Evolutionary conservation across 176 grass and related monocot genomes (phyloP), one percentile per base, ranked within the genome.

Genomic region (Phyllostachys edulis): DNA sequence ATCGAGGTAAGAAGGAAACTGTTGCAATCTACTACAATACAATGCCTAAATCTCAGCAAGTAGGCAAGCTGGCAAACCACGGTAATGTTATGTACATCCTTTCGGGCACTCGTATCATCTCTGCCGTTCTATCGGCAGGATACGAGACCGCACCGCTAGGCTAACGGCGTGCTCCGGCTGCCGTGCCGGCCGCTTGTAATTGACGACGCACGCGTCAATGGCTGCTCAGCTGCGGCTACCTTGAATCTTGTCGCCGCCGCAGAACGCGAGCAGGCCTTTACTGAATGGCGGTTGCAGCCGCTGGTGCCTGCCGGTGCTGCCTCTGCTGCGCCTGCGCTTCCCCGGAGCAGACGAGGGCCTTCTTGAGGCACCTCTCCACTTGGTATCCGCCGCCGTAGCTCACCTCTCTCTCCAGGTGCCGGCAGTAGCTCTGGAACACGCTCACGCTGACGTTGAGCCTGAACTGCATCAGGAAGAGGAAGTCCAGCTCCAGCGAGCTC

Each of bases 401-500:
- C 27, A 83, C 87, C 89, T 98, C 96, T 84, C 92, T 92, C 85
- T 98, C 90, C 34, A 98, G 82, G 85, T 93, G 93, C 21, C 92
- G 82, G 82, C 92, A 89, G 69, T 98, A 95, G 84, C 77, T 98
- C 87, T 88, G 89, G 76, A 90, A 98, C 37, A 98, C 82, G 71
- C 67, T 90, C 2, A 81, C 61, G 65, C 91, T 95, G 1, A 98
- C 91, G 82, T 95, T 91, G 69, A 98, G 90, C 91, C 82, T 76
- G 84, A 98, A 98, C 80, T 84, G 71, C 89, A 98, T 83, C 55
- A 98, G 80, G 93, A 95, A 98, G 7, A 98, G 77, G 71, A 98
- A 98, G 47, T 95, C 26, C 0, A 98, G 79, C 82, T 98, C 96
- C 82, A 95, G 81, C 37, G 76, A 55, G 80, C 85, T 76, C 46